phyloP scores from a whole-genome alignment of 345 rosid genomes.

The Anacardium occidentale region DNA sequence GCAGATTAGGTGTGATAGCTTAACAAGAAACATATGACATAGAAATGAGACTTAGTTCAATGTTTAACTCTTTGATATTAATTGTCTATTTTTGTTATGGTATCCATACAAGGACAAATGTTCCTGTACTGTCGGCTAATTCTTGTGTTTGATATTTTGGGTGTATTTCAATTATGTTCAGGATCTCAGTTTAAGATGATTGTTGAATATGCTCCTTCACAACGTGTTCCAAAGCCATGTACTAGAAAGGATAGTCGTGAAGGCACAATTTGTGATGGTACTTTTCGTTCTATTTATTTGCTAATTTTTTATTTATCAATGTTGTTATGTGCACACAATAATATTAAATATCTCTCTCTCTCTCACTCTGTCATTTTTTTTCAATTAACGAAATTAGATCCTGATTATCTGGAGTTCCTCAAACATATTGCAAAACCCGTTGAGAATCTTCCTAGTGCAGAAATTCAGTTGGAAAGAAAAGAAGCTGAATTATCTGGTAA shows the following conservation, averaged over 20 bases:
- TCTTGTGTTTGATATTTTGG: not conserved
- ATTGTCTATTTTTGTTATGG: too few relatives aligned
- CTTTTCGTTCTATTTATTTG: not conserved
- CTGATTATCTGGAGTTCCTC: slow-evolving; percentile 72
- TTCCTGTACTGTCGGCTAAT: not conserved
- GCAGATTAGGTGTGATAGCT: too few relatives aligned
- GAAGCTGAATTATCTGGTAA: slow-evolving; percentile 64
- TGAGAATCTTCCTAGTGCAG: slow-evolving; percentile 66
- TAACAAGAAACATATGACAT: too few relatives aligned
- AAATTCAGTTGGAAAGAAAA: slow-evolving; percentile 62
- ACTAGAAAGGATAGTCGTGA: slow-evolving; percentile 59
- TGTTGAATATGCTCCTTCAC: slow-evolving; percentile 77
- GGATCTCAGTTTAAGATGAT: slow-evolving; percentile 65
- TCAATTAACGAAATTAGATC: slow-evolving; percentile 34
- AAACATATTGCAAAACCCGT: slow-evolving; percentile 58
- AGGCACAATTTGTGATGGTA: slow-evolving; percentile 60
- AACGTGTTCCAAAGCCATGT: slow-evolving; percentile 51
- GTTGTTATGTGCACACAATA: not conserved
- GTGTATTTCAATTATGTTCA: slow-evolving; percentile 12
- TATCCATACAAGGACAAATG: too few relatives aligned
- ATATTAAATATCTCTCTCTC: not conserved
- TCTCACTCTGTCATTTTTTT: too few relatives aligned
- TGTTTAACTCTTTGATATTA: too few relatives aligned
- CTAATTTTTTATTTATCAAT: not conserved
- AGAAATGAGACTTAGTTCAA: too few relatives aligned